Conservation (phyloP, 2,329 filamentous ascomycete species). For the Magnaporthales sp. region DNA sequence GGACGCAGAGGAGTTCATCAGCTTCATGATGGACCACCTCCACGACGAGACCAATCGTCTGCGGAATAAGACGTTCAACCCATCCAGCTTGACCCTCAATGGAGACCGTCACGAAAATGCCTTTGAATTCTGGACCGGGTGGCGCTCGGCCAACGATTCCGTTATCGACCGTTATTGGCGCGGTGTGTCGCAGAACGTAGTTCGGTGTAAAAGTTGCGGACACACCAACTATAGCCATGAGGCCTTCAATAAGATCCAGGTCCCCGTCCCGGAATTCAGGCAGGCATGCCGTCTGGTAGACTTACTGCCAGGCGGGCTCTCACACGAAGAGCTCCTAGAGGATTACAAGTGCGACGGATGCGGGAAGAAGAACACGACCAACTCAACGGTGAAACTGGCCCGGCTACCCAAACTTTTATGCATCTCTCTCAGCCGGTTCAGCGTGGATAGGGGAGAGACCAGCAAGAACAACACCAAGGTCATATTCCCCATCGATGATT, state of each 20-base stretch:
- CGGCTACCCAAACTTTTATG: constrained; percentile 73
- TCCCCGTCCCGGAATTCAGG: constrained; percentile 27
- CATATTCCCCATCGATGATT: constrained; percentile 65
- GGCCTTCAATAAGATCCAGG: constrained; percentile 44
- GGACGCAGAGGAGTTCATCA: constrained; percentile 84
- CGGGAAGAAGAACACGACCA: constrained; percentile 56
- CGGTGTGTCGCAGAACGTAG: constrained; percentile 62
- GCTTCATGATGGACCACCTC: constrained; percentile 71
- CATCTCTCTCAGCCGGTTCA: constrained; percentile 60
- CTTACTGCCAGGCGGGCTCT: constrained; percentile 18
- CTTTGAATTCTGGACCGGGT: constrained; percentile 61
- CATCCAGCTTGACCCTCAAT: not conserved
- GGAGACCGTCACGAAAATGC: constrained; percentile 4
- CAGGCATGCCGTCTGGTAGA: not conserved
- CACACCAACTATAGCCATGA: constrained; percentile 37
- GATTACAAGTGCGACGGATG: constrained; percentile 71
- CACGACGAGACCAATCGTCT: constrained; percentile 74
- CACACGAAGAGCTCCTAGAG: constrained; percentile 39
- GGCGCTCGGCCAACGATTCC: constrained; percentile 62
- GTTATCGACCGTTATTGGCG: constrained; percentile 74
- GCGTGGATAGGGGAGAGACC: not conserved
- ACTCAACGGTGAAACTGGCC: constrained; percentile 65
- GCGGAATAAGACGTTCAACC: constrained; percentile 26
- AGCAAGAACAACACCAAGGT: constrained; percentile 46
- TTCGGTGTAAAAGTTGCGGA: constrained; percentile 54